Percentiles rank a stretch among this genome's conserved stretches.
phyloP scores from a whole-genome alignment of 208 protist species.

The Trypanosoma avium region DNA sequence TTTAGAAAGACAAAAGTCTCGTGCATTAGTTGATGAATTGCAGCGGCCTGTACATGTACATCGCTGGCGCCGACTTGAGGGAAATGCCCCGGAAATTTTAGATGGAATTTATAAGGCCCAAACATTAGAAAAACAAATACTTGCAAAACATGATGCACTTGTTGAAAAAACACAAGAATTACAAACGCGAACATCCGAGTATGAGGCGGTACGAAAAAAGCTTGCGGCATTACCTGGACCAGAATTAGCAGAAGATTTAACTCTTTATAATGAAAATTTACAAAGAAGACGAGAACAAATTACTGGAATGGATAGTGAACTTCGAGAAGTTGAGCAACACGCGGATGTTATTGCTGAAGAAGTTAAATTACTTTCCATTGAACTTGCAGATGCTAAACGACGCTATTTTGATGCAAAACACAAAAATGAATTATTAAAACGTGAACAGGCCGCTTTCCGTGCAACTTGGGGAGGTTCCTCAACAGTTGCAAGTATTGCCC shows the following conservation, averaged over 20 bases:
- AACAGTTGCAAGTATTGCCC: conserved; percentile 12
- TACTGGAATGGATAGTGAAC: conserved; percentile 62
- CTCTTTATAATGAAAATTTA: conserved; percentile 93
- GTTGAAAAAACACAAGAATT: conserved; percentile 88
- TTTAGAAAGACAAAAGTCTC: conserved; percentile 86
- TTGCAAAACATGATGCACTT: conserved; percentile 95
- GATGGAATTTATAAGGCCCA: conserved; percentile 98
- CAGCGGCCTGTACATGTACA: conserved; percentile 98
- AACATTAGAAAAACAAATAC: conserved; percentile 95
- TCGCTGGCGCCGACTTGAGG: conserved; percentile 97
- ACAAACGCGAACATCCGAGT: conserved; percentile 89
- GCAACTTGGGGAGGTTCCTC: conserved; percentile 49
- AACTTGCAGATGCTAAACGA: conserved; percentile 92
- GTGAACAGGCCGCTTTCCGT: conserved; percentile 44
- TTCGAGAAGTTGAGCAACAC: conserved; percentile 54
- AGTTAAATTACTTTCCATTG: conserved; percentile 80
- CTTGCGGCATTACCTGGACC: conserved; percentile 94
- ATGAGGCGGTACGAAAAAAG: conserved; percentile 90
- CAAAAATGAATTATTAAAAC: conserved; percentile 68
- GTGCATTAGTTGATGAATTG: conserved; percentile 96
- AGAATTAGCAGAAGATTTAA: conserved; percentile 96
- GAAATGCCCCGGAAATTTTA: conserved; percentile 92
- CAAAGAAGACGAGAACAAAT: conserved; percentile 92
- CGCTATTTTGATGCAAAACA: conserved; percentile 92
- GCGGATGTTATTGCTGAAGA: conserved; percentile 88